These are phyloP conservation scores for Lactarius vividus DNA, from an alignment of 768 basidiomycete species.

Conservation along the genomic window DNA sequence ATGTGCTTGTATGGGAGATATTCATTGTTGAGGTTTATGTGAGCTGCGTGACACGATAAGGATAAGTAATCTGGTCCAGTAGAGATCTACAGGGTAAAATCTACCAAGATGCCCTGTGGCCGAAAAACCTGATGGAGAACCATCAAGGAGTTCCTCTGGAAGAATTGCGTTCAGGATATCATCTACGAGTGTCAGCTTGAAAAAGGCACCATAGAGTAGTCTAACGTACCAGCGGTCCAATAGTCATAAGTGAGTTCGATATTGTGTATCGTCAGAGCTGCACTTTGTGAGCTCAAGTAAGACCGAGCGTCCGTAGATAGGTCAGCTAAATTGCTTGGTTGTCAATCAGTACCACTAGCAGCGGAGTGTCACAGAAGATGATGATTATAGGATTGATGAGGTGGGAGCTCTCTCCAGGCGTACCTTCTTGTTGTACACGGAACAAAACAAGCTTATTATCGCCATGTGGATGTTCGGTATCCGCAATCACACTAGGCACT, in stretches of 20 bases:
- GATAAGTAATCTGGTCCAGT: background rate
- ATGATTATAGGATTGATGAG: background rate
- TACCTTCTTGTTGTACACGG: constrained; percentile 59
- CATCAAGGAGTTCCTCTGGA: constrained; percentile 72
- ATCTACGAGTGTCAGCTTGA: constrained; percentile 45
- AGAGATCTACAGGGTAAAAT: constrained; percentile 28
- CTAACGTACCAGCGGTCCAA: constrained; percentile 75
- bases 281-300: constrained; percentile 55
- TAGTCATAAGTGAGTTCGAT: constrained; percentile 78
- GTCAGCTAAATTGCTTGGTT: constrained; percentile 57
- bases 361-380: background rate
- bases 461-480: constrained; percentile 47
- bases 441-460: constrained; percentile 62
- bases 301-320: constrained; percentile 54
- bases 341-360: constrained; percentile 8
- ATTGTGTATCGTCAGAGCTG: constrained; percentile 54
- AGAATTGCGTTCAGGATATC: constrained; percentile 82
- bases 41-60: constrained; percentile 51
- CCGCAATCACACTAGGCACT: constrained; percentile 54
- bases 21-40: constrained; percentile 86
- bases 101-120: constrained; percentile 87
- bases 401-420: constrained; percentile 24
- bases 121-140: constrained; percentile 84
- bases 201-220: background rate
- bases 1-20: constrained; percentile 89